Evolutionary conservation across 805 yeast species (phyloP), one percentile per base, ranked within the genome.

Genomic region (Lipomyces kockii): DNA sequence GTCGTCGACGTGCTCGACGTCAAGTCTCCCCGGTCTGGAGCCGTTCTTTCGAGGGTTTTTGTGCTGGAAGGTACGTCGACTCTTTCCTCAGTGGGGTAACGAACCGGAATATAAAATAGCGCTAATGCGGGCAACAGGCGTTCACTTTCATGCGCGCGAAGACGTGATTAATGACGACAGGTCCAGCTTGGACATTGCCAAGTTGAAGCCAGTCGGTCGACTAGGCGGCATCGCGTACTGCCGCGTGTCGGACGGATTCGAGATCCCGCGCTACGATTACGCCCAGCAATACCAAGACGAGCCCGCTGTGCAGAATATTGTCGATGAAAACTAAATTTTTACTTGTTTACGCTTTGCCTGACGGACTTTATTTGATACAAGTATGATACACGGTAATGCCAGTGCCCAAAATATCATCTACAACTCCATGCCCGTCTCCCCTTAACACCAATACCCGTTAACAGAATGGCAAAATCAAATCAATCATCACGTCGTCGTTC

Each of bases 131-230:
- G n/a, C 52, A 2, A 46, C 2, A 46, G 52, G 87, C 27, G 79
- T 87, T 39, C 78, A 83, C 51, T 84, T 86, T 76, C 90, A 86
- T 74, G 83, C 80, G 3, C 79, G 89, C 58, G 87, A 87, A 71
- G 89, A 87, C 72, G 76, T 84, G 3, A 67, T 83, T 49, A 82
- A 85, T 72, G 77, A 79, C 2, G 82, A 80, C 0, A 64, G 72
- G 37, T 80, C 78, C 61, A 55, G 56, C 3, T 63, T 87, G 20
- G 88, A 85, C 73, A 73, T 82, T 9, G 77, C 72, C 2, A 85
- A 84, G 73, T 78, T 85, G 67, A 82, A 80, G 73, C 89, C 90
- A 0, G 82, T 87, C 1, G 77, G 84, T 2, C 81, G 91, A 65
- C 77, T 87, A 34, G 90, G 86, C 9, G 86, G 86, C 2, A 80